phyloP scores from a whole-genome alignment of 148 eudicot genomes.

The Vaccinium darrowii region DNA sequence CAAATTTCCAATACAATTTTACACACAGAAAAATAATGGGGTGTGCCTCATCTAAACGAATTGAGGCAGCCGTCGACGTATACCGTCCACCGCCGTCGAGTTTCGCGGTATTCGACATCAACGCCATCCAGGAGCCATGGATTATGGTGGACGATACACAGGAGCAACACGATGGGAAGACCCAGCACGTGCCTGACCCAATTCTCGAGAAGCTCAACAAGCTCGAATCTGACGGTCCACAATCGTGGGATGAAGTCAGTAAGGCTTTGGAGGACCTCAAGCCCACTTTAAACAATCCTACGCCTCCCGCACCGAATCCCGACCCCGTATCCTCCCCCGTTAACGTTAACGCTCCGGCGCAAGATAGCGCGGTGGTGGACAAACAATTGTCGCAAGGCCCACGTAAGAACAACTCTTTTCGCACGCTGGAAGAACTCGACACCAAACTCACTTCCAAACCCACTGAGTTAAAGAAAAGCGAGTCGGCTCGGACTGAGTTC shows the following conservation, averaged over 20 bases:
- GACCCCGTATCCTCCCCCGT: not conserved
- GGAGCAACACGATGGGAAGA: conserved; percentile 30
- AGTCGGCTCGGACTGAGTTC: conserved; percentile 22
- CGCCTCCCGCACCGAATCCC: conserved; percentile 18
- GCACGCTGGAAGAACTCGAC: conserved; percentile 74
- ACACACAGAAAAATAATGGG: conserved; percentile 46
- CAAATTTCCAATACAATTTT: not conserved
- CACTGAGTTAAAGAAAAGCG: conserved; percentile 34
- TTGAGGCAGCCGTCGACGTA: conserved; percentile 47
- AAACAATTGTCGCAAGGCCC: conserved; percentile 9
- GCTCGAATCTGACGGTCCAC: conserved; percentile 67
- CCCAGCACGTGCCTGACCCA: conserved; percentile 51
- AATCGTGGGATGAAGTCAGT: conserved; percentile 93
- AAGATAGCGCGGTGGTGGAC: conserved; percentile 14
- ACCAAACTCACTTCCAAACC: conserved; percentile 29
- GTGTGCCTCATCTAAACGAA: conserved; percentile 67
- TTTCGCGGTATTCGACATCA: conserved; percentile 72
- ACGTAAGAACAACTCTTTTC: conserved; percentile 56
- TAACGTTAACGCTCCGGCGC: not conserved
- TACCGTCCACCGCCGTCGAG: conserved; percentile 77
- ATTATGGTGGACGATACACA: conserved; percentile 33
- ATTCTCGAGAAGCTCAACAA: conserved; percentile 71
- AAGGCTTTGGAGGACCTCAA: conserved; percentile 70
- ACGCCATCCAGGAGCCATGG: conserved; percentile 88
- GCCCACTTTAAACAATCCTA: conserved; percentile 30